These are phyloP conservation scores for Trypanosomatidae sp. DNA, from an alignment of 208 protist genomes.

Conservation along the genomic window DNA sequence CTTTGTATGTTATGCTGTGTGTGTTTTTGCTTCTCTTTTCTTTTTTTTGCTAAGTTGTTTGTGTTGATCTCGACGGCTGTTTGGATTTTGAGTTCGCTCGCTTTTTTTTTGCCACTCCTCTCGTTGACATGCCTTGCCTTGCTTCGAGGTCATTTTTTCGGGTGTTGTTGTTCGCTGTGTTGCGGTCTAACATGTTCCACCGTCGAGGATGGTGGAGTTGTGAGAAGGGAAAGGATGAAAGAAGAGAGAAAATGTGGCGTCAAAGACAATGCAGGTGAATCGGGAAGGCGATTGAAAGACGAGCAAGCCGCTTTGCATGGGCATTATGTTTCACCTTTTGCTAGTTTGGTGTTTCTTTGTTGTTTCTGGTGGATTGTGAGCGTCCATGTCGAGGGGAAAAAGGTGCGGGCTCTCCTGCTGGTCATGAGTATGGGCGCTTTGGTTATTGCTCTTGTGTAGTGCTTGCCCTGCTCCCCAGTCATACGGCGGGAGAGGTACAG, in stretches of 20 bases:
- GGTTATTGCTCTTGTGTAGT: not conserved
- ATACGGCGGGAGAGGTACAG: not conserved
- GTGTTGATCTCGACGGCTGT: not conserved
- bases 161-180: not conserved
- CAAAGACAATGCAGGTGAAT: not conserved
- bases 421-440: not conserved
- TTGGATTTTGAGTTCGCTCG: not conserved
- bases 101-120: not conserved
- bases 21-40: not conserved
- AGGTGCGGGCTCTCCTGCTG: not conserved
- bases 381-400: not conserved
- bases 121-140: not conserved
- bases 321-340: not conserved
- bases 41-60: constrained; percentile 2
- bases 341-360: not conserved
- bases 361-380: not conserved
- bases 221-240: not conserved
- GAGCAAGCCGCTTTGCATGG: not conserved
- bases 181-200: not conserved
- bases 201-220: not conserved
- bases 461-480: not conserved
- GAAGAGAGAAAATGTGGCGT: not conserved
- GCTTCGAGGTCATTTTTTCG: not conserved
- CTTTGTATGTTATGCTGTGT: too few species aligned
- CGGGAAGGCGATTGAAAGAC: not conserved